These are phyloP conservation scores for Euphrasia arctica DNA, from an alignment of 305 asterid genomes.

Conservation along the genomic window DNA sequence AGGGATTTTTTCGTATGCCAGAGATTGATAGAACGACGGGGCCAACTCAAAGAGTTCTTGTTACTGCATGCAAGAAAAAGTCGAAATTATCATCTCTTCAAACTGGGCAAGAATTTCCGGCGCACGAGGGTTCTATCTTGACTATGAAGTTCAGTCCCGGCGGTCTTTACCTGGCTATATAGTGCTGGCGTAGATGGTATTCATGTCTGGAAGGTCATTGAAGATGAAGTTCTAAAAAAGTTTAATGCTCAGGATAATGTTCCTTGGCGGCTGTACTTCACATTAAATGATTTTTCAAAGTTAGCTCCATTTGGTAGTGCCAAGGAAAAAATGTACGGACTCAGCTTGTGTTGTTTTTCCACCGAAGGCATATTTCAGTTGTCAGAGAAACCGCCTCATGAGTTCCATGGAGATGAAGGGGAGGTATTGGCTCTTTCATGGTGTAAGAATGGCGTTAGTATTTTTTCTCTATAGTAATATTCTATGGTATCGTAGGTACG, in stretches of 20 bases:
- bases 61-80: background rate
- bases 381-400: conserved; percentile 71
- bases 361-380: conserved; percentile 54
- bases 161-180: conserved; percentile 59
- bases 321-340: conserved; percentile 45
- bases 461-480: conserved; percentile 19
- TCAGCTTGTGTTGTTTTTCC: conserved; percentile 76
- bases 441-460: conserved; percentile 79
- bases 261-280: conserved; percentile 59
- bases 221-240: conserved; percentile 43
- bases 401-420: conserved; percentile 66
- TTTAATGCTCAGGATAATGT: conserved; percentile 42
- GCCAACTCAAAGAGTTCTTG: conserved; percentile 35
- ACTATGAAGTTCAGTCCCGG: conserved; percentile 39
- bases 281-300: conserved; percentile 50
- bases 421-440: conserved; percentile 81
- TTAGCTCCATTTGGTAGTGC: conserved; percentile 40
- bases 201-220: conserved; percentile 65
- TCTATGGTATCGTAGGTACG: conserved; percentile 58
- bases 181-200: conserved; percentile 78
- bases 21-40: conserved; percentile 24
- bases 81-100: conserved; percentile 25
- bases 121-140: conserved; percentile 76
- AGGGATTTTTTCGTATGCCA: conserved; percentile 34
- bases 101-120: conserved; percentile 68